Evolutionary conservation across 2,329 filamentous ascomycete genomes (phyloP).

Genomic region (Plectosphaerella plurivora): DNA sequence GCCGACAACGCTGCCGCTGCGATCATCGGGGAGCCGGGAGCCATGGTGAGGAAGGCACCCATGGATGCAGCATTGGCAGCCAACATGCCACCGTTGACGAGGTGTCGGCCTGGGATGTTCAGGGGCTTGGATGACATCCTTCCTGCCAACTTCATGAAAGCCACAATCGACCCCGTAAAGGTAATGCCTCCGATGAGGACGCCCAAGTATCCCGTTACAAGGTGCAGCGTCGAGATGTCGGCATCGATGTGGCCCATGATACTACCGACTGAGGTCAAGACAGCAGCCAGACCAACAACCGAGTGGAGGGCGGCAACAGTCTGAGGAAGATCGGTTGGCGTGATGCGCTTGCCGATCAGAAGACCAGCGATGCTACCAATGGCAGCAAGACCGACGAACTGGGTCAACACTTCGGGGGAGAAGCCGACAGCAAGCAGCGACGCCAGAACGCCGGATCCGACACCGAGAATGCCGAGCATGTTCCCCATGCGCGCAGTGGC

Average conservation of each 20-base stretch:
- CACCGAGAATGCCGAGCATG: constrained; percentile 80
- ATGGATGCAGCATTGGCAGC: constrained; percentile 77
- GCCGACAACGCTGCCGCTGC: constrained; percentile 74
- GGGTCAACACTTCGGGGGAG: constrained; percentile 69
- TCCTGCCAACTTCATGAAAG: constrained; percentile 81
- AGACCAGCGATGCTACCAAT: constrained; percentile 61
- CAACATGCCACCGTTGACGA: constrained; percentile 70
- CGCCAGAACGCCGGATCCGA: constrained; percentile 76
- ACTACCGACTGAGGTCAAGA: constrained; percentile 82
- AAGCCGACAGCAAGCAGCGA: constrained; percentile 80
- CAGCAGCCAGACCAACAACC: constrained; percentile 83
- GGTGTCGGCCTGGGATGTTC: constrained; percentile 67
- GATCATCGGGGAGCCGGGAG: constrained; percentile 72
- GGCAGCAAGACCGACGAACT: constrained; percentile 73
- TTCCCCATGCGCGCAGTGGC: constrained; percentile 81
- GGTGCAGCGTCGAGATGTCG: constrained; percentile 70
- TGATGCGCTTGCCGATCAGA: constrained; percentile 80
- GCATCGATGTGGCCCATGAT: constrained; percentile 55
- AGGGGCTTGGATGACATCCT: constrained; percentile 76
- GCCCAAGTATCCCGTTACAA: constrained; percentile 81
- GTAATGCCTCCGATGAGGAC: constrained; percentile 85
- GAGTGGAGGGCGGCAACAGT: constrained; percentile 87
- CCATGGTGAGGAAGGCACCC: constrained; percentile 78
- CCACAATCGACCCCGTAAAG: constrained; percentile 86
- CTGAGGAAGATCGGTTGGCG: constrained; percentile 81